Evolutionary conservation across 371 early-diverging fungal species (phyloP).

Genomic region (Lichtheimia corymbifera): DNA sequence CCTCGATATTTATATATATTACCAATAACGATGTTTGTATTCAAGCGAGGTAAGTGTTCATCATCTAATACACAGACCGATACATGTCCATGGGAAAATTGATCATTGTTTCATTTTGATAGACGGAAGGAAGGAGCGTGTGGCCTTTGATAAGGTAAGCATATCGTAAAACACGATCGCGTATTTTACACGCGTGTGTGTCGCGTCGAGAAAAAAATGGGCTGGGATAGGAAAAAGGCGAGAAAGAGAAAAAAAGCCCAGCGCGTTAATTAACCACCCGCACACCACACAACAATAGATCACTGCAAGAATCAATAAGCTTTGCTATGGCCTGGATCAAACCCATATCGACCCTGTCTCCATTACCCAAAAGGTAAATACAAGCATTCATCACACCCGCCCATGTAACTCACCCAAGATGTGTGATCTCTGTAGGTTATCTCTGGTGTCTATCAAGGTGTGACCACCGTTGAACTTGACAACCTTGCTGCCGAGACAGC

Average conservation of each 20-base stretch:
- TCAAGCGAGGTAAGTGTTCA: background rate
- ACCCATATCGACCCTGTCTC: conserved; percentile 83
- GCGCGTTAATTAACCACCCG: background rate
- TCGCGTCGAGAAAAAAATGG: background rate
- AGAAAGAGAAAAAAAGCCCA: background rate
- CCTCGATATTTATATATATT: background rate
- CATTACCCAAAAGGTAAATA: conserved; percentile 78
- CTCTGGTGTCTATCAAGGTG: conserved; percentile 94
- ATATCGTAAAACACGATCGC: background rate
- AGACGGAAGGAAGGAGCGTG: conserved; percentile 83
- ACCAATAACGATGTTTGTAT: background rate
- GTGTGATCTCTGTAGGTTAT: conserved; percentile 78
- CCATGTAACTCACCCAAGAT: background rate
- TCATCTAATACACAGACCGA: background rate
- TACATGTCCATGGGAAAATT: background rate
- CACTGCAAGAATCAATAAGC: conserved; percentile 82
- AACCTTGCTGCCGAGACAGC: conserved; percentile 97
- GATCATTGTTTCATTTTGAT: background rate
- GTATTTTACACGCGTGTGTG: background rate
- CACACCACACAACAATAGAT: conserved; percentile 56
- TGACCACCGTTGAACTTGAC: conserved; percentile 94
- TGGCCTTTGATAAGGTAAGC: conserved; percentile 81
- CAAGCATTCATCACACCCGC: too few species aligned
- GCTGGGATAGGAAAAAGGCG: too few species aligned
- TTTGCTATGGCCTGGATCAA: conserved; percentile 84